A percentile compares a stretch with the other conserved stretches of the same genome.
Conservation (phyloP, 2,329 filamentous ascomycete species). For the Venturia asperata region DNA sequence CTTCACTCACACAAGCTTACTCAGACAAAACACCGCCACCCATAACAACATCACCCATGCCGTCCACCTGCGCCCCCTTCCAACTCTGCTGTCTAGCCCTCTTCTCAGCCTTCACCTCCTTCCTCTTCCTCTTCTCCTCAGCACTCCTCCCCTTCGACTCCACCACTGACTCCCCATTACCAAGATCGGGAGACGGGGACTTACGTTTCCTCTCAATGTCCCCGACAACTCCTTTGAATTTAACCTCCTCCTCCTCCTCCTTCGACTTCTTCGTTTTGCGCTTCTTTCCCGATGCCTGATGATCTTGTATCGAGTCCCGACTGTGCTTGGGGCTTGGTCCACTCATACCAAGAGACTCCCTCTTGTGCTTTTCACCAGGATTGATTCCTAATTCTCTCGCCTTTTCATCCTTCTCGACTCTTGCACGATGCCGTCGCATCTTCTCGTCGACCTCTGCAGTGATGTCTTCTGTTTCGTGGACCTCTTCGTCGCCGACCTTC, state of each 20-base stretch:
- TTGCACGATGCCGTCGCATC: neutral
- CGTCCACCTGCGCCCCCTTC: neutral
- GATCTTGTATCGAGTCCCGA: neutral
- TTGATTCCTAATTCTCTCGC: neutral
- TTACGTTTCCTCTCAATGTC: neutral
- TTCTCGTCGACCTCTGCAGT: neutral
- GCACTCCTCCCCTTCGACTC: neutral
- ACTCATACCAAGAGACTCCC: neutral
- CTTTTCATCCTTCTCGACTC: neutral
- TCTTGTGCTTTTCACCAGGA: neutral
- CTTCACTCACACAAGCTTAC: neutral
- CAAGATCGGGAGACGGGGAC: neutral
- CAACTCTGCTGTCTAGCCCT: neutral
- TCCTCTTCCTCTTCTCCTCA: neutral
- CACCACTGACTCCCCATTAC: neutral
- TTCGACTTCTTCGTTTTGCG: neutral
- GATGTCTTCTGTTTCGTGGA: neutral
- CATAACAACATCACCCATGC: conserved; percentile 1
- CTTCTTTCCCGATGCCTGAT: neutral
- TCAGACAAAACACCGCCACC: neutral
- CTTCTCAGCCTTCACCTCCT: neutral
- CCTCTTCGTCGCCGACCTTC: neutral
- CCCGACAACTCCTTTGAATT: neutral
- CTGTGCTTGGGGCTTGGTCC: neutral
- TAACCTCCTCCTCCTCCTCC: neutral